Evolutionary conservation across 1,284 basidiomycete species (phyloP).

Genomic region (Tylopilus sp.): DNA sequence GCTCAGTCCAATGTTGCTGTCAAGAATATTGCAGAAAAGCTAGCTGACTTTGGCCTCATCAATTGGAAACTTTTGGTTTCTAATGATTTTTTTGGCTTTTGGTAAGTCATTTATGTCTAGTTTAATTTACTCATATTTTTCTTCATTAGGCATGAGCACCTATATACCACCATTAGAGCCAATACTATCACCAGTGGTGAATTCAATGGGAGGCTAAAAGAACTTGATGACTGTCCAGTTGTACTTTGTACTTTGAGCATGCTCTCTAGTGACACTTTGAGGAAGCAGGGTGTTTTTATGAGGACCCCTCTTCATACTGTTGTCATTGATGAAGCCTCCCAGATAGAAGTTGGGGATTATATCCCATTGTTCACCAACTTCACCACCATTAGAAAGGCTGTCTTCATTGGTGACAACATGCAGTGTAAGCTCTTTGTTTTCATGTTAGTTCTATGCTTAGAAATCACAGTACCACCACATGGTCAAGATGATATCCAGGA

Average conservation of each 20-base stretch:
- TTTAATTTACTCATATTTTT: background rate
- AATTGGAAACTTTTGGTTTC: slow-evolving; percentile 50
- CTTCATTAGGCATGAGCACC: slow-evolving; percentile 51
- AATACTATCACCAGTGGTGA: slow-evolving; percentile 39
- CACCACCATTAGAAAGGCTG: slow-evolving; percentile 27
- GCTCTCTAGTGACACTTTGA: slow-evolving; percentile 52
- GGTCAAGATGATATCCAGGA: slow-evolving; percentile 52
- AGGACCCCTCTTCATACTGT: slow-evolving; percentile 38
- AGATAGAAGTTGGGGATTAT: slow-evolving; percentile 47
- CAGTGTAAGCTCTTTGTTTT: slow-evolving; percentile 38
- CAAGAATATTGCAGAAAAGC: slow-evolving; percentile 58
- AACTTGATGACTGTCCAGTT: slow-evolving; percentile 29
- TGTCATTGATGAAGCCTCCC: slow-evolving; percentile 50
- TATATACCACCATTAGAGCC: slow-evolving; percentile 39
- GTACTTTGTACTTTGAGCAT: slow-evolving; percentile 64
- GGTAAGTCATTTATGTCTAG: slow-evolving; percentile 37
- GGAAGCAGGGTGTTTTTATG: slow-evolving; percentile 26
- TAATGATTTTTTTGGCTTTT: slow-evolving; percentile 44
- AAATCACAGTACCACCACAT: slow-evolving; percentile 53
- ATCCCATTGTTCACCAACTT: slow-evolving; percentile 38
- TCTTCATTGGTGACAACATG: slow-evolving; percentile 49
- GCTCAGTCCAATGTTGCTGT: slow-evolving; percentile 56
- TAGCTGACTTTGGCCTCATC: slow-evolving; percentile 38
- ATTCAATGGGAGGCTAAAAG: slow-evolving; percentile 27
- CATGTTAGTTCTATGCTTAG: background rate